Base-by-base conservation (phyloP, 2,329 filamentous ascomycete genomes). In the Cladosporium sp. region DNA sequence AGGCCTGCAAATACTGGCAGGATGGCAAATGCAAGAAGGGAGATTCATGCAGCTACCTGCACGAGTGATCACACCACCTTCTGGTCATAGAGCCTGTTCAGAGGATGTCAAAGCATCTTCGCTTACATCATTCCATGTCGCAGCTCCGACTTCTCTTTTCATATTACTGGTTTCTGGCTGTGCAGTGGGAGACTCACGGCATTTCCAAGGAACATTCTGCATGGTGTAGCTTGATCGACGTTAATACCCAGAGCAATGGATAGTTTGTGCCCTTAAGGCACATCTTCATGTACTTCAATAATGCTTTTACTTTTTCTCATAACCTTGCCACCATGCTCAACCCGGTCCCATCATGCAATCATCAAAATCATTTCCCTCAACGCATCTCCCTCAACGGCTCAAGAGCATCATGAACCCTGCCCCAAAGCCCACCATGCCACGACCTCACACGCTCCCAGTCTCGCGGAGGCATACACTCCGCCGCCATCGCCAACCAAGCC, bases 341-440 rank as follows among this genome's bases (percentile, higher is more conserved):
- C 21, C n/a, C 40, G 5, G 21, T 46, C n/a, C 40, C 23, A 26
- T 26, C 14, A 21, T 12, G n/a, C 37, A 14, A 52, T 31, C 12
- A 5, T 53, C 28, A 18, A 31, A 14, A 3, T 26, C 23, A 26
- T 26, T 26, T 26, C 23, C 28, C 18, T 62, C 59, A 73, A 44
- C 67, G 68, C 33, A 73, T 73, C 67, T 70, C 69, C 23, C 53
- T 66, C 69, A 67, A 72, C 18, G 56, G 58, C 52, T 62, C 63
- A 62, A 73, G 55, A 29, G 79, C 83, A 73, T 84, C 81, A 69
- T 85, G 75, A 67, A 88, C 68, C 64, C 71, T 69, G 1, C 80
- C 84, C 78, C 85, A 87, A 3, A 82, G 35, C 14, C 84, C 84
- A 1, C 68, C 78, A 70, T 87, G 80, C 83, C 85, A 88, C 0